These are phyloP conservation scores for Pseudognaphalium luteoalbum DNA, from an alignment of 129 eudicot species.

Conservation along the genomic window DNA sequence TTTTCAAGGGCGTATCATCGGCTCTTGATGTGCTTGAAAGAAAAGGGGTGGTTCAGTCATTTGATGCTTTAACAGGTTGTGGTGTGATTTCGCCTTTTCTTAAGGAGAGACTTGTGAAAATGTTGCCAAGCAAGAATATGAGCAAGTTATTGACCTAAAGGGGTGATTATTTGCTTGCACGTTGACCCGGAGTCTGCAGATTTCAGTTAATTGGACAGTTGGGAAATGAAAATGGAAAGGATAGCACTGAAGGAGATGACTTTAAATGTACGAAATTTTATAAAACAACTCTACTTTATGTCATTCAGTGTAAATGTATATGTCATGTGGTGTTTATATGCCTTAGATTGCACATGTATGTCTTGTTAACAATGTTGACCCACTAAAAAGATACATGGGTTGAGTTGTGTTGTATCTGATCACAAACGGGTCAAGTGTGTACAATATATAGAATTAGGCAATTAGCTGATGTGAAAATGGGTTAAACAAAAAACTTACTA, in stretches of 20 bases:
- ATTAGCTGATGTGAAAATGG: background rate
- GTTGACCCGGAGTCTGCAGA: background rate
- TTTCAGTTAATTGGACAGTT: background rate
- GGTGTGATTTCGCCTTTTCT: constrained; percentile 46
- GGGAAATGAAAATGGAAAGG: background rate
- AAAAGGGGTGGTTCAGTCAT: constrained; percentile 61
- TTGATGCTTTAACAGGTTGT: constrained; percentile 51
- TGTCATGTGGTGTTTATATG: background rate
- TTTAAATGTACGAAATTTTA: background rate
- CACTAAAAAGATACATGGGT: background rate
- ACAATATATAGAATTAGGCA: background rate
- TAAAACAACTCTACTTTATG: background rate
- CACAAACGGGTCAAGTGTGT: background rate
- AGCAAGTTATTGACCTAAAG: background rate
- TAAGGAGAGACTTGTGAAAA: constrained; percentile 49
- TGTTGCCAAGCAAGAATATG: constrained; percentile 31
- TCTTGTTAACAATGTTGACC: background rate
- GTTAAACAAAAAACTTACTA: too few relatives aligned
- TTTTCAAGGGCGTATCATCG: constrained; percentile 45
- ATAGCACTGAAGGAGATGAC: background rate
- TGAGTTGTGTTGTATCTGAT: background rate
- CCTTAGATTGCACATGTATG: background rate
- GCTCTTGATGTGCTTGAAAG: constrained; percentile 55
- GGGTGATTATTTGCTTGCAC: background rate
- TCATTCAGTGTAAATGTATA: background rate